phyloP scores from a whole-genome alignment of 2,329 filamentous ascomycete genomes.

The Aspergillus fumigatiaffinis region DNA sequence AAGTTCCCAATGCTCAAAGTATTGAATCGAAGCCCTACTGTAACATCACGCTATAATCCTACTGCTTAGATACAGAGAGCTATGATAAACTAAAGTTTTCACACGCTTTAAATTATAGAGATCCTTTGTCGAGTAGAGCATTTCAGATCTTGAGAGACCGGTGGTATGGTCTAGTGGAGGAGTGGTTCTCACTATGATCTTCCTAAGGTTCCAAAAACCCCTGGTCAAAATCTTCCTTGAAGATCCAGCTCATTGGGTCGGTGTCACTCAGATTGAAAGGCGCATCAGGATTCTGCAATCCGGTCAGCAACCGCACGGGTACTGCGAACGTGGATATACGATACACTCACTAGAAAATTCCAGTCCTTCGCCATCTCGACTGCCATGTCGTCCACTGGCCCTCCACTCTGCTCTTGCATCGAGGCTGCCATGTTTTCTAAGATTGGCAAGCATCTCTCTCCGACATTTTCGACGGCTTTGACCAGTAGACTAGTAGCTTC shows the following conservation, averaged over 20 bases:
- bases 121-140: no score
- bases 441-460: slow-evolving; percentile 20
- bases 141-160: no score
- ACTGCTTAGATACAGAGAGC: no score
- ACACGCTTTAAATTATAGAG: no score
- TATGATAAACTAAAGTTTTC: no score
- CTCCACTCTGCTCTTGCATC: slow-evolving; percentile 3
- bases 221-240: not conserved
- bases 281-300: slow-evolving; percentile 25
- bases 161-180: no score
- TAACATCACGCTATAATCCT: no score
- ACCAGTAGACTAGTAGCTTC: slow-evolving; percentile 35
- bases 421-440: slow-evolving; percentile 20
- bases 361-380: slow-evolving; percentile 36
- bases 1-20: no score
- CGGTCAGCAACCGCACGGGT: slow-evolving; percentile 1
- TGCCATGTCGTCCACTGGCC: slow-evolving; percentile 19
- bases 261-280: slow-evolving; percentile 21
- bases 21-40: no score
- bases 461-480: slow-evolving; percentile 35
- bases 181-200: no score
- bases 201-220: not conserved
- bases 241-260: slow-evolving; percentile 16
- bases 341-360: slow-evolving; percentile 40
- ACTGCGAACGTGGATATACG: not conserved